A percentile compares a stretch with the other conserved stretches of the same genome.
Conservation (phyloP, 768 basidiomycete species). For the Suillus spraguei region DNA sequence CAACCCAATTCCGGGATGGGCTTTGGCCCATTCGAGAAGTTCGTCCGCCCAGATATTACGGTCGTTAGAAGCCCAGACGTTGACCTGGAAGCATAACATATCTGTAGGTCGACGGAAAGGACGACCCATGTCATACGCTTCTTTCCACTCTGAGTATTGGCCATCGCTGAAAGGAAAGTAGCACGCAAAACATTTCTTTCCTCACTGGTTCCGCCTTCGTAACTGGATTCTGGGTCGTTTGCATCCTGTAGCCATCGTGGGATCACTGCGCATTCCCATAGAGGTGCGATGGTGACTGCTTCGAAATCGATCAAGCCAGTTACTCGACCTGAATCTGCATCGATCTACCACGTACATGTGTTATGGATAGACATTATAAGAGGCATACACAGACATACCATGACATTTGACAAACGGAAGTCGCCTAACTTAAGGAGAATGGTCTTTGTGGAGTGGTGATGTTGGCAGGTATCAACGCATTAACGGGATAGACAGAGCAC, state of each 20-base stretch:
- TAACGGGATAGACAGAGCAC: constrained; percentile 3
- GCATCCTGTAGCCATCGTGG: constrained; percentile 25
- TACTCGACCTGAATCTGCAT: constrained; percentile 3
- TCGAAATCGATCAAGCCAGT: constrained; percentile 23
- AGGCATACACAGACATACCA: background rate
- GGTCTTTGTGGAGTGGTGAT: background rate
- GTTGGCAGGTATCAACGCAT: background rate
- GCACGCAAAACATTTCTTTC: background rate
- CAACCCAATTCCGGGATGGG: background rate
- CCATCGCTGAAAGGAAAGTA: background rate
- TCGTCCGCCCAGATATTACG: constrained; percentile 5
- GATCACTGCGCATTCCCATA: constrained; percentile 28
- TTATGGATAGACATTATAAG: background rate
- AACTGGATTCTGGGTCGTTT: constrained; percentile 15
- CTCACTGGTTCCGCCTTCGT: constrained; percentile 2
- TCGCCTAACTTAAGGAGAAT: constrained; percentile 1
- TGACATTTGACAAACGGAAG: constrained; percentile 6
- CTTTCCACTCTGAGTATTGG: constrained; percentile 3
- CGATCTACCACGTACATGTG: background rate
- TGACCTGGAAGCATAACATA: background rate
- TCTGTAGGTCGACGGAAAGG: constrained; percentile 7
- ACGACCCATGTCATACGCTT: background rate
- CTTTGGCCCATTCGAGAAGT: constrained; percentile 4
- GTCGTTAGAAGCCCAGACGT: constrained; percentile 3
- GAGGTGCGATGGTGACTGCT: constrained; percentile 23